These are phyloP conservation scores for sunflower (Helianthus annuus) DNA, from an alignment of 129 eudicot genomes.

Conservation along the genomic window HanXRQr2.0-SUNRISE NC_035439.2:147863961-147864460, in stretches of 20 bases:
- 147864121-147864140: constrained; percentile 20
- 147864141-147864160: constrained; percentile 31
- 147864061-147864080: constrained; percentile 21
- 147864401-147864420: too few relatives aligned
- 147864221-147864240: too few relatives aligned
- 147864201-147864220: neutral
- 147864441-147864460: too few relatives aligned
- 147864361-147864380: too few relatives aligned
- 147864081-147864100: constrained; percentile 6
- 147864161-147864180: constrained; percentile 25
- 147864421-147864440: too few relatives aligned
- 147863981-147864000: constrained; percentile 19
- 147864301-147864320: too few relatives aligned
- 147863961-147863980: constrained; percentile 14
- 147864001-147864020: constrained; percentile 12
- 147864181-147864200: constrained; percentile 13
- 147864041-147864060: constrained; percentile 22
- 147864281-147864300: too few relatives aligned
- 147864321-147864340: too few relatives aligned
- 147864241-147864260: too few relatives aligned
- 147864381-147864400: too few relatives aligned
- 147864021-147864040: constrained; percentile 23
- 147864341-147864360: too few relatives aligned
- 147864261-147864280: too few relatives aligned
- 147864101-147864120: constrained; percentile 27